These are phyloP conservation scores for Ogataea haglerorum DNA, from an alignment of 805 yeast species.

Conservation along the genomic window DNA sequence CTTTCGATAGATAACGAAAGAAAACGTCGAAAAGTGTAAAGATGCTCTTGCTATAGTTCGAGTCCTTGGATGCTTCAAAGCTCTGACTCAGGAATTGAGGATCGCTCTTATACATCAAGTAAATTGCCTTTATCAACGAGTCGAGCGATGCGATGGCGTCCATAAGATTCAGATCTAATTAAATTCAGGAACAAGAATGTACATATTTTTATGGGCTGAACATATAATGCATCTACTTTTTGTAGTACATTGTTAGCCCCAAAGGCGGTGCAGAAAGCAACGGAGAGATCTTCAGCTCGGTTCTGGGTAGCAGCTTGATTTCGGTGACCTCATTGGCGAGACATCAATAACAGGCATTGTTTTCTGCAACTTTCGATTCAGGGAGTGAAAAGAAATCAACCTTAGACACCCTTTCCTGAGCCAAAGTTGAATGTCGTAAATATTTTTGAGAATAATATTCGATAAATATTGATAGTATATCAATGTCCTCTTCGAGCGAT, in stretches of 20 bases:
- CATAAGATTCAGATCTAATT: conserved; percentile 1
- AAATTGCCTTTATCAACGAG: conserved; percentile 21
- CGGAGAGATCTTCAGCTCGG: too few relatives aligned
- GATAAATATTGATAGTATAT: neutral
- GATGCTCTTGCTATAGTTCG: too few relatives aligned
- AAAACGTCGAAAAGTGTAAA: conserved; percentile 8
- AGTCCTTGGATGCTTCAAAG: neutral
- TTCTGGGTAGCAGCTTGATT: too few relatives aligned
- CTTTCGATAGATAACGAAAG: conserved; percentile 6
- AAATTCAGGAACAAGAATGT: neutral
- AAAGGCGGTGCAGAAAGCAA: conserved; percentile 1
- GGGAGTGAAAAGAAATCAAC: too few relatives aligned
- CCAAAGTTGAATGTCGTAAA: too few relatives aligned
- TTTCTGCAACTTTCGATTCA: too few relatives aligned
- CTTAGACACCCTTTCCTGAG: too few relatives aligned
- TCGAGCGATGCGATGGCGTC: conserved; percentile 13
- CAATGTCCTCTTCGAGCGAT: conserved; percentile 4
- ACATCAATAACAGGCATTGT: too few relatives aligned
- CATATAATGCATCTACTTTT: neutral
- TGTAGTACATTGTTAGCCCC: neutral
- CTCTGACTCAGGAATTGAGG: conserved; percentile 11
- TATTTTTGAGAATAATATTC: too few relatives aligned
- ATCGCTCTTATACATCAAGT: conserved; percentile 18
- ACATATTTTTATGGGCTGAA: neutral
- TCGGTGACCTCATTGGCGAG: too few relatives aligned